Evolutionary conservation across 768 basidiomycete species (phyloP).

Genomic region (Hericium coralloides): DNA sequence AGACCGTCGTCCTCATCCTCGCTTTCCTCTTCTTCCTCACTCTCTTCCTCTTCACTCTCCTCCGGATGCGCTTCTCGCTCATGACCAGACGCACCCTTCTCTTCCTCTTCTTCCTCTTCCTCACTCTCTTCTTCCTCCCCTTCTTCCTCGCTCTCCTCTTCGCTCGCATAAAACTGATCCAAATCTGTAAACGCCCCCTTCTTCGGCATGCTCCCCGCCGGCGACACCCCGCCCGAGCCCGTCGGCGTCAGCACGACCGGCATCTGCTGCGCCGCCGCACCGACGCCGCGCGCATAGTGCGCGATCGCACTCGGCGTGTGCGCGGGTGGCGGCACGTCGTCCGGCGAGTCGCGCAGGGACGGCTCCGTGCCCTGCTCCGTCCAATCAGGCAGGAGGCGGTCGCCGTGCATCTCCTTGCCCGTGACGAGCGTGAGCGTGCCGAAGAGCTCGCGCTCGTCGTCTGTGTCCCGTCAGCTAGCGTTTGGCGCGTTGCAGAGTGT

Average conservation of each 20-base stretch:
- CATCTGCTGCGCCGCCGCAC: slow-evolving; percentile 31
- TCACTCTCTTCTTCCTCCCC: slow-evolving; percentile 17
- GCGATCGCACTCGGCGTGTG: slow-evolving; percentile 30
- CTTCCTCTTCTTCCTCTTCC: slow-evolving; percentile 17
- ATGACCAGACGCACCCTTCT: slow-evolving; percentile 10
- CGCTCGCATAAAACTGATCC: slow-evolving; percentile 58
- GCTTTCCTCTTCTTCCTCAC: slow-evolving; percentile 23
- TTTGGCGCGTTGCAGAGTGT: background rate
- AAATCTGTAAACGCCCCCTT: slow-evolving; percentile 48
- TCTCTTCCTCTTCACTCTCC: slow-evolving; percentile 15
- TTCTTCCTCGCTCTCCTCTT: slow-evolving; percentile 24
- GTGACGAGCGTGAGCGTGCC: slow-evolving; percentile 63
- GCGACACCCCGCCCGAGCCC: slow-evolving; percentile 21
- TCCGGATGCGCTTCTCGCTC: slow-evolving; percentile 16
- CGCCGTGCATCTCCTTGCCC: slow-evolving; percentile 42
- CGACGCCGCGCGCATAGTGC: slow-evolving; percentile 23
- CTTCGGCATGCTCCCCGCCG: slow-evolving; percentile 23
- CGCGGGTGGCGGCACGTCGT: slow-evolving; percentile 32
- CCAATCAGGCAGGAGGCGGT: slow-evolving; percentile 72
- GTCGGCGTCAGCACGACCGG: slow-evolving; percentile 44
- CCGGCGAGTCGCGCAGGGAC: slow-evolving; percentile 58
- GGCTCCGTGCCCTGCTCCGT: slow-evolving; percentile 78
- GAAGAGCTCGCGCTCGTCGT: slow-evolving; percentile 35
- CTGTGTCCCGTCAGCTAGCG: slow-evolving; percentile 5
- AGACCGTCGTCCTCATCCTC: background rate